Percentiles rank a stretch among this genome's conserved stretches.
These are phyloP conservation scores for Coriaria nepalensis DNA, from an alignment of 306 rosid genomes.

Conservation along the genomic window DNA sequence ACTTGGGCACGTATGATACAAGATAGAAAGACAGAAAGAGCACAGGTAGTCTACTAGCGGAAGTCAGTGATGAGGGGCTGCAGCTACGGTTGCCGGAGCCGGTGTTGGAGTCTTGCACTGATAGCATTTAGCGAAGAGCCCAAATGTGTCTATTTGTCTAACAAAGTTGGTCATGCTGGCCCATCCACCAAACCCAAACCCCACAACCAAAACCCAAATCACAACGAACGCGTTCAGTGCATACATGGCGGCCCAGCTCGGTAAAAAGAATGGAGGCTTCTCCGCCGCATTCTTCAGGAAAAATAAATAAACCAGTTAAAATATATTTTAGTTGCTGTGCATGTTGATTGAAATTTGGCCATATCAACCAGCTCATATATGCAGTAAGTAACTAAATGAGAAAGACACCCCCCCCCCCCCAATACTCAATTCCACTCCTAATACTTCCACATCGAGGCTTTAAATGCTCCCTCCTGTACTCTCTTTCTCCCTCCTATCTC, in stretches of 20 bases:
- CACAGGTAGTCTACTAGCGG: background rate
- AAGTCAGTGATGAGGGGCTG: conserved; percentile 25
- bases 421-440: conserved; percentile 23
- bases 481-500: background rate
- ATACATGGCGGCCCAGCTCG: conserved; percentile 82
- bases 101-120: conserved; percentile 68
- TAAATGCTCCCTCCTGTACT: conserved; percentile 38
- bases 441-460: conserved; percentile 43
- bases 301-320: background rate
- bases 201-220: conserved; percentile 68
- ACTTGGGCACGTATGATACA: conserved; percentile 34
- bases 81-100: conserved; percentile 9
- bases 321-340: background rate
- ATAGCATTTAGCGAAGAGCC: conserved; percentile 93
- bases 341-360: background rate
- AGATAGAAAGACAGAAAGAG: conserved; percentile 13
- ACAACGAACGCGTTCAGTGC: conserved; percentile 53
- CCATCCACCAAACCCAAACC: conserved; percentile 99
- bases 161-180: conserved; percentile 86
- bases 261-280: conserved; percentile 77
- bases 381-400: conserved; percentile 42
- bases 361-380: conserved; percentile 3
- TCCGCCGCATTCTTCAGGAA: conserved; percentile 72
- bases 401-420: conserved; percentile 59
- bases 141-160: conserved; percentile 68